A percentile compares a stretch with the other conserved stretches of the same genome.
These are phyloP conservation scores for Eucalyptus lansdowneana DNA, from an alignment of 345 rosid genomes.

Conservation along the genomic window DNA sequence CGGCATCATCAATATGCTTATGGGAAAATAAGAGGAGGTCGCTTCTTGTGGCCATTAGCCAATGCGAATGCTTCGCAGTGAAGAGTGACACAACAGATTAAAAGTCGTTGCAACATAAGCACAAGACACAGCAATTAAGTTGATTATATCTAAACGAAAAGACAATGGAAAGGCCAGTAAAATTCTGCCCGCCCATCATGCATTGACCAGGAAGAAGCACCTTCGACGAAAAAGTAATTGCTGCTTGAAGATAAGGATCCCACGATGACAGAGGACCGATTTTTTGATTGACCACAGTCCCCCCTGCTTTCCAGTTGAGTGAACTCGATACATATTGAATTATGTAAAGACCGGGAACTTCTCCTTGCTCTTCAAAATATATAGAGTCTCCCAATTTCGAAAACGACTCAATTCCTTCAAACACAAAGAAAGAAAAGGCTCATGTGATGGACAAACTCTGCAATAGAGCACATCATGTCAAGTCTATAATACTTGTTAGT, in stretches of 20 bases:
- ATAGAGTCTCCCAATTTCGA: slow-evolving; percentile 94
- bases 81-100: not conserved
- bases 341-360: slow-evolving; percentile 55
- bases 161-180: not conserved
- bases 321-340: slow-evolving; percentile 75
- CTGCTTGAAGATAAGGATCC: slow-evolving; percentile 51
- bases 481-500: not conserved
- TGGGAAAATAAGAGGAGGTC: not conserved
- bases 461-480: not conserved
- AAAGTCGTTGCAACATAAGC: not conserved
- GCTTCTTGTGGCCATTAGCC: not conserved
- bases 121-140: not conserved
- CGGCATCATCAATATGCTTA: not conserved
- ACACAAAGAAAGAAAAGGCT: not conserved
- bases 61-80: not conserved
- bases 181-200: not conserved
- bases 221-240: slow-evolving; percentile 30
- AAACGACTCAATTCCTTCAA: slow-evolving; percentile 71
- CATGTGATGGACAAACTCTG: not conserved
- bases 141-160: not conserved
- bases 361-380: slow-evolving; percentile 72
- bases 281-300: slow-evolving; percentile 36
- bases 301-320: slow-evolving; percentile 57
- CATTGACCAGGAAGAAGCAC: slow-evolving; percentile 8
- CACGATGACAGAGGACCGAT: slow-evolving; percentile 57